Evolutionary conservation across 768 basidiomycete genomes (phyloP).

Genomic region (Lepiota venenata): DNA sequence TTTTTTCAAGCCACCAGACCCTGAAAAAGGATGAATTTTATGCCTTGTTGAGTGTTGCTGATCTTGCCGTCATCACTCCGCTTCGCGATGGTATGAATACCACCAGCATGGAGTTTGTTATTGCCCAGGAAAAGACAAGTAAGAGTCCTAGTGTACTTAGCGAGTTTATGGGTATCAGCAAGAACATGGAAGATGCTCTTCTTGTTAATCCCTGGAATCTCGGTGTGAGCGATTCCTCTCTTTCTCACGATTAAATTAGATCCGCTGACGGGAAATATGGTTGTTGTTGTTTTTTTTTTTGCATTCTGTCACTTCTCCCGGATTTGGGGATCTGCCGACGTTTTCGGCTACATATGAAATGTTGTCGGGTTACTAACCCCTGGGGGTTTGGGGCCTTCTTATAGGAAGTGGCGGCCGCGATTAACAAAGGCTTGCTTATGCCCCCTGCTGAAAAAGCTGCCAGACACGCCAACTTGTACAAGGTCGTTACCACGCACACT

Average conservation of each 20-base stretch:
- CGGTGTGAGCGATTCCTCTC: slow-evolving; percentile 45
- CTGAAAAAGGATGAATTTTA: slow-evolving; percentile 99
- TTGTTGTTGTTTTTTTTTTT: neutral
- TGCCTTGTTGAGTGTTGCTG: slow-evolving; percentile 88
- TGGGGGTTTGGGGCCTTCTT: too few relatives aligned
- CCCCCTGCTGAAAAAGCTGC: slow-evolving; percentile 64
- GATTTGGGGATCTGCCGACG: neutral
- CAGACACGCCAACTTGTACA: slow-evolving; percentile 75
- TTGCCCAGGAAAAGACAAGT: slow-evolving; percentile 85
- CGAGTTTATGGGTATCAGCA: slow-evolving; percentile 97
- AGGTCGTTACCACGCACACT: slow-evolving; percentile 88
- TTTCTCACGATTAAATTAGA: slow-evolving; percentile 5
- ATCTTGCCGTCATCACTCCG: slow-evolving; percentile 93
- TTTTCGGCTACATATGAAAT: neutral
- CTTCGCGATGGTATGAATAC: slow-evolving; percentile 99
- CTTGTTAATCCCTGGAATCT: slow-evolving; percentile 97
- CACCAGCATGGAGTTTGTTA: slow-evolving; percentile 96
- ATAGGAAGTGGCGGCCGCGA: slow-evolving; percentile 84
- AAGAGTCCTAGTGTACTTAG: slow-evolving; percentile 86
- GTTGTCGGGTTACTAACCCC: too few relatives aligned
- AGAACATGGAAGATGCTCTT: slow-evolving; percentile 85
- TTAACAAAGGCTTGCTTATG: slow-evolving; percentile 88
- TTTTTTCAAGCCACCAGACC: slow-evolving; percentile 97
- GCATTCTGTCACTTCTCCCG: neutral
- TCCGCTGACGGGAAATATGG: neutral